A percentile compares a stretch with the other conserved stretches of the same genome.
These are phyloP conservation scores for Penicillium silybi DNA, from an alignment of 495 filamentous ascomycete species.

Conservation along the genomic window DNA sequence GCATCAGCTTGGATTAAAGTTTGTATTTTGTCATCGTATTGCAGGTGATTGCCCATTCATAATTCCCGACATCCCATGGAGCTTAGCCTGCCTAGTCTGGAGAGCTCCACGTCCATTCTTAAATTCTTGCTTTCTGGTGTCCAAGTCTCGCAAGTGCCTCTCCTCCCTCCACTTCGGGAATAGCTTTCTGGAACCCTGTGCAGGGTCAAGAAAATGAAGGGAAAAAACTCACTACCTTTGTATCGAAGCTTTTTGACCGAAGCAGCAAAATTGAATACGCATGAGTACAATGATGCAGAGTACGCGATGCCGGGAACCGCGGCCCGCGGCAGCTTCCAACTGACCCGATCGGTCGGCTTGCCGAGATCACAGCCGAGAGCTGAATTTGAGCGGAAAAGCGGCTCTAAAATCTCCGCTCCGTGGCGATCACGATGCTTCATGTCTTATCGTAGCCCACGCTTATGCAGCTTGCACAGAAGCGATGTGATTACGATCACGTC, in stretches of 20 bases:
- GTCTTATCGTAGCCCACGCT: too few relatives aligned
- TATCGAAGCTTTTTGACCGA: not conserved
- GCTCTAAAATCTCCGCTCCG: not conserved
- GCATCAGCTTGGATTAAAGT: not conserved
- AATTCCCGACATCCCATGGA: too few relatives aligned
- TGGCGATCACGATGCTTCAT: constrained; percentile 1
- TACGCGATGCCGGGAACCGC: not conserved
- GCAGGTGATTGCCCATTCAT: not conserved
- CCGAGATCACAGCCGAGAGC: constrained; percentile 2
- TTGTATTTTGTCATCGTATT: not conserved
- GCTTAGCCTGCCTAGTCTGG: not conserved
- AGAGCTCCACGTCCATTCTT: not conserved
- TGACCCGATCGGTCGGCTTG: constrained; percentile 14
- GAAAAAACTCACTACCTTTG: too few relatives aligned
- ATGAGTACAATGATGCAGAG: not conserved
- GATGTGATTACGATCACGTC: not conserved
- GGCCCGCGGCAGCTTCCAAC: not conserved
- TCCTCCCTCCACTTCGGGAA: too few relatives aligned
- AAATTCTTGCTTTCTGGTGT: not conserved
- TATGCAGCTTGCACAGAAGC: not conserved
- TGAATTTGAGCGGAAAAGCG: not conserved
- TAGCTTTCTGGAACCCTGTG: too few relatives aligned
- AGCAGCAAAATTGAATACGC: not conserved
- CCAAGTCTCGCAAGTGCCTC: not conserved
- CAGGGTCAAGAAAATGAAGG: not conserved